Evolutionary conservation across 2,329 filamentous ascomycete genomes (phyloP).

Genomic region (Cladophialophora carrionii): DNA sequence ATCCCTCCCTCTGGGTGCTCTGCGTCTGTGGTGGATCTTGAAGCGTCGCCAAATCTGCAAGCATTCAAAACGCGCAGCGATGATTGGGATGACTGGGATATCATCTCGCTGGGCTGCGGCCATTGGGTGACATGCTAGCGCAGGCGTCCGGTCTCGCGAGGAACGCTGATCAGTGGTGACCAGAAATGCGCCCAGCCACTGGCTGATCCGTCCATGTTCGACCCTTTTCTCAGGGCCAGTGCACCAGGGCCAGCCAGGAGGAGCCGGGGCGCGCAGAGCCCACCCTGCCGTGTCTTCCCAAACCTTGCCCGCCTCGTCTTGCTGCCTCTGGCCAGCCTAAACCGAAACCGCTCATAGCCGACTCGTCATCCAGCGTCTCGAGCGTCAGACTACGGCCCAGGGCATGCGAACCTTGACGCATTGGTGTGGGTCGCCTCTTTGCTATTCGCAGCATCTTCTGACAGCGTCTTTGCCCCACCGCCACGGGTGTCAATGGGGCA

Average conservation of each 20-base stretch:
- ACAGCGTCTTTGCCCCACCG: slow-evolving; percentile 37
- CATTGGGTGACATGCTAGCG: slow-evolving; percentile 31
- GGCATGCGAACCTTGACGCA: slow-evolving; percentile 37
- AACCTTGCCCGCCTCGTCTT: slow-evolving; percentile 37
- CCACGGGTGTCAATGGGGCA: slow-evolving; percentile 31
- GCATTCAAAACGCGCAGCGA: slow-evolving; percentile 14
- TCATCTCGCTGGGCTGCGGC: slow-evolving; percentile 5
- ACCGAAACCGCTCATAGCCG: slow-evolving; percentile 35
- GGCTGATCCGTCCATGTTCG: slow-evolving; percentile 32
- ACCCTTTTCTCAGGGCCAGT: slow-evolving; percentile 28
- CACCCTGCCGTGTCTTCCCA: slow-evolving; percentile 29
- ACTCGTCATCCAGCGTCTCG: slow-evolving; percentile 35
- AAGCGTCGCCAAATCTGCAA: slow-evolving; percentile 17
- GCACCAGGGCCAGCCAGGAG: not conserved
- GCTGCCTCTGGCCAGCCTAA: slow-evolving; percentile 29
- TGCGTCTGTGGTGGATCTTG: not conserved
- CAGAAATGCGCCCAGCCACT: slow-evolving; percentile 40
- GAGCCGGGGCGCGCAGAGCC: slow-evolving; percentile 28
- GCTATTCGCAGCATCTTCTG: slow-evolving; percentile 36
- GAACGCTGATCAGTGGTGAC: slow-evolving; percentile 37
- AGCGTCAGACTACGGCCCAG: slow-evolving; percentile 36
- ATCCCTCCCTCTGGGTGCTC: slow-evolving; percentile 16
- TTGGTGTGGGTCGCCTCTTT: slow-evolving; percentile 28
- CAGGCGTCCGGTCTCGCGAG: slow-evolving; percentile 35
- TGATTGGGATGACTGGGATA: slow-evolving; percentile 15